Conservation (phyloP, 805 yeast genomes). For the Wickerhamomyces subpelliculosus region DNA sequence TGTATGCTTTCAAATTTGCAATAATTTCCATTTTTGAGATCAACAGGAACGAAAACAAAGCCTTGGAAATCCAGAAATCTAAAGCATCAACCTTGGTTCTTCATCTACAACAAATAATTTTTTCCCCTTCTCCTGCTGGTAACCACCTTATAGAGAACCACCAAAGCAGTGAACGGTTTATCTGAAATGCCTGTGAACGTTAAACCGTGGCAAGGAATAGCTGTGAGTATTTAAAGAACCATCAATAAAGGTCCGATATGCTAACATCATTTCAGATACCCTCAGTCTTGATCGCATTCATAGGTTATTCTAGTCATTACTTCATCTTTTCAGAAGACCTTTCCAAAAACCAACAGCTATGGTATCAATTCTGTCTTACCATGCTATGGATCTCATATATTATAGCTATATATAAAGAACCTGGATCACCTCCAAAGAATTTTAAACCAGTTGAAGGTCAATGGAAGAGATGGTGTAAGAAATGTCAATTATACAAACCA, state of each 20-base stretch:
- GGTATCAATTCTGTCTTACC: constrained; percentile 39
- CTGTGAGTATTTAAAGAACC: background rate
- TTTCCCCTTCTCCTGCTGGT: too few species aligned
- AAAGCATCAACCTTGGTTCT: too few species aligned
- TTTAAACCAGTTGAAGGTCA: constrained; percentile 37
- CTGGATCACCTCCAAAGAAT: constrained; percentile 60
- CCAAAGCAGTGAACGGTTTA: constrained; percentile 39
- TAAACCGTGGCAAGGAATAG: constrained; percentile 27
- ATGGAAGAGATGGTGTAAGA: constrained; percentile 67
- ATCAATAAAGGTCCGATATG: background rate
- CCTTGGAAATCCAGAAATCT: too few species aligned
- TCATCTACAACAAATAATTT: too few species aligned
- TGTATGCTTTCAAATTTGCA: too few species aligned
- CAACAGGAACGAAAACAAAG: too few species aligned
- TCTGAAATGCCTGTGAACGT: constrained; percentile 64
- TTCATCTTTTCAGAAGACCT: constrained; percentile 44
- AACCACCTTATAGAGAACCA: too few species aligned
- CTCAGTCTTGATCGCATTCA: constrained; percentile 40
- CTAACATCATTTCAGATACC: constrained; percentile 47
- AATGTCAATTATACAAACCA: constrained; percentile 70
- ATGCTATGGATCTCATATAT: constrained; percentile 71
- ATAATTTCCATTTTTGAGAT: too few species aligned
- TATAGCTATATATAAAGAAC: constrained; percentile 56
- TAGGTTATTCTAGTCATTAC: constrained; percentile 59
- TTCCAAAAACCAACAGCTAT: constrained; percentile 30